phyloP scores from a whole-genome alignment of 305 asterid species.

The Fraxinus latifolia region DNA sequence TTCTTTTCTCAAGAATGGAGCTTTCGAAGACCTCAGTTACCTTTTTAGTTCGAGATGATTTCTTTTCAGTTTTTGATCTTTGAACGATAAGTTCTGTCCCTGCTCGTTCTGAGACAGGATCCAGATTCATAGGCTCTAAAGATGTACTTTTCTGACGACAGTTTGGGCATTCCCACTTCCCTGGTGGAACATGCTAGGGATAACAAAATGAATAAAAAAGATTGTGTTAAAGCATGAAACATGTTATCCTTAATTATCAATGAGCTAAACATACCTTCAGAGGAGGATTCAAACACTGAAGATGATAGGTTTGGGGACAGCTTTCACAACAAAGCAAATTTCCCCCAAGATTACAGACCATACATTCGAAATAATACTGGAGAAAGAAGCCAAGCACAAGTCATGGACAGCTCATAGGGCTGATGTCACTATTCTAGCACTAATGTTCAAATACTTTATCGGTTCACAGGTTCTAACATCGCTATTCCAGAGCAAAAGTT shows the following conservation, averaged over 20 bases:
- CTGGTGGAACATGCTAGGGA: slow-evolving; percentile 62
- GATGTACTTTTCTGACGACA: slow-evolving; percentile 44
- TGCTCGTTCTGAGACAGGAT: slow-evolving; percentile 54
- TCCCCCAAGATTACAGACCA: slow-evolving; percentile 67
- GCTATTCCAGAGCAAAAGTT: neutral
- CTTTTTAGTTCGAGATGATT: slow-evolving; percentile 47
- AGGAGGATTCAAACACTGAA: slow-evolving; percentile 60
- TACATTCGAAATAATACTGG: slow-evolving; percentile 88
- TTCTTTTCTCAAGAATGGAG: slow-evolving; percentile 47
- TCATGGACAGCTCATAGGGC: slow-evolving; percentile 24
- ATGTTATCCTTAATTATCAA: neutral
- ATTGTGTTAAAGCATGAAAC: slow-evolving; percentile 18
- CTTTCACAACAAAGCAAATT: slow-evolving; percentile 54
- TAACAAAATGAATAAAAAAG: slow-evolving; percentile 20
- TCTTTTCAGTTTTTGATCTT: slow-evolving; percentile 50
- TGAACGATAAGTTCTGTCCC: slow-evolving; percentile 54
- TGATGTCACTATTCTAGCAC: slow-evolving; percentile 14
- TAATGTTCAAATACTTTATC: slow-evolving; percentile 20
- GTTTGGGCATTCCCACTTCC: slow-evolving; percentile 79
- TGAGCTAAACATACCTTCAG: slow-evolving; percentile 46
- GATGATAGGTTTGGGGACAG: slow-evolving; percentile 58
- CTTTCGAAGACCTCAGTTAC: slow-evolving; percentile 36
- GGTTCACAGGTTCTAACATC: neutral
- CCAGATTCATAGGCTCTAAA: slow-evolving; percentile 41
- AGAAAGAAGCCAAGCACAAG: slow-evolving; percentile 22